Base-by-base conservation (phyloP, 1,284 basidiomycete species). In the Ceratobasidium theobromae region DNA sequence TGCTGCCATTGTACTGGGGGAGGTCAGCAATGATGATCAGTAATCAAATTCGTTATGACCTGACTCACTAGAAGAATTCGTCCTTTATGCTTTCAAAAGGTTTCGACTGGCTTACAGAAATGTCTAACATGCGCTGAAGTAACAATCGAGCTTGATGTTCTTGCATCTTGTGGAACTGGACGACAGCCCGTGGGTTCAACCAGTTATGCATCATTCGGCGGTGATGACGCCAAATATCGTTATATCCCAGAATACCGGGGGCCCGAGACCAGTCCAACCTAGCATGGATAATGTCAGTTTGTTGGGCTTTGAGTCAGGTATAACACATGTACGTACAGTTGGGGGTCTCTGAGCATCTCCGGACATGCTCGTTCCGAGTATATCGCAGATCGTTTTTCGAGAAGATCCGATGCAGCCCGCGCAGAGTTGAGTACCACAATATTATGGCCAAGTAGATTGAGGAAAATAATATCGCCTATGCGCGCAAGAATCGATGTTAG, bases 341-440 rank as follows among this genome's bases (percentile, higher is more conserved):
- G 16, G 35, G 35, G 35, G 9, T 38, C 35, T 38, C 35, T 8
- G 9, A 38, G 8, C 35, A 38, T 38, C 8, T 8, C 35, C 16
- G 35, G 35, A 16, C 35, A 38, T 38, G 76, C 76, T 41, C 79
- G 72, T 68, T 77, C 79, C n/a, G 82, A 83, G 70, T 82, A 79
- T 52, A 75, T 76, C 1, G 74, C 69, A 18, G 77, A 75, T 9
- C 77, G 72, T 69, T 77, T 80, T 41, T 82, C 80, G 27, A 84
- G 72, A 3, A 84, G 75, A 33, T 82, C 81, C 18, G 74, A 71
- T 9, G 77, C 75, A 1, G 74, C 78, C 68, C 76, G 70, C 28
- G 75, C 72, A 9, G 80, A 79, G 68, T 82, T 84, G 41, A 83
- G 71, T 28, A 83, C 74, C 32, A 83, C 71, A 54, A 84, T 73